Conservation (phyloP, 768 basidiomycete genomes). For the Cystofilobasidium bisporidii region DNA sequence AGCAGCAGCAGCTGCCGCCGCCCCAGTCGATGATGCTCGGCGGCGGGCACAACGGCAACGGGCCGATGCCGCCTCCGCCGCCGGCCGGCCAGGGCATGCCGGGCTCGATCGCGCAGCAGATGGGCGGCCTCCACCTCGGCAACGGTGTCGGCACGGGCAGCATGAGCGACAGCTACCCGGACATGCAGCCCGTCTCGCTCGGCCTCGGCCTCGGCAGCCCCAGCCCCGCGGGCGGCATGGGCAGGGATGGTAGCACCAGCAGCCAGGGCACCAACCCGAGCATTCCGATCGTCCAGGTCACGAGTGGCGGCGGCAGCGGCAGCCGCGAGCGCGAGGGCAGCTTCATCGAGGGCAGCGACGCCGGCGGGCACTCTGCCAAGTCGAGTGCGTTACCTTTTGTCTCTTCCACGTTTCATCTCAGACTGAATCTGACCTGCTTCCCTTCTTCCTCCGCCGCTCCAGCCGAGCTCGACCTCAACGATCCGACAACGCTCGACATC, state of each 20-base stretch:
- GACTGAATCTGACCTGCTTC: slow-evolving; percentile 29
- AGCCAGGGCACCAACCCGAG: slow-evolving; percentile 2
- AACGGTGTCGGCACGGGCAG: slow-evolving; percentile 3
- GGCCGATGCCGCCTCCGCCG: slow-evolving; percentile 11
- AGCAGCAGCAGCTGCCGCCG: slow-evolving; percentile 7
- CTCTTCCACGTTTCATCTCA: background rate
- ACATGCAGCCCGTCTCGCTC: slow-evolving; percentile 27
- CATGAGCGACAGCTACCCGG: slow-evolving; percentile 24
- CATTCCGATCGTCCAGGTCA: slow-evolving; percentile 27
- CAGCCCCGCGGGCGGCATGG: background rate
- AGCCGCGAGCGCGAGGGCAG: slow-evolving; percentile 1
- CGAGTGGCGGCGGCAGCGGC: background rate
- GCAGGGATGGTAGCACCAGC: background rate
- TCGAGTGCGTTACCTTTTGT: slow-evolving; percentile 9
- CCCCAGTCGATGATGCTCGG: slow-evolving; percentile 21
- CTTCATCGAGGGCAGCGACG: too few relatives aligned
- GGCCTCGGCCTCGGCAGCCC: slow-evolving; percentile 12
- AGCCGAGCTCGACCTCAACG: slow-evolving; percentile 84
- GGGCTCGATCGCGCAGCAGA: slow-evolving; percentile 8
- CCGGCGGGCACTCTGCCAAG: slow-evolving; percentile 2
- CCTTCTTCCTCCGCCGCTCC: slow-evolving; percentile 33
- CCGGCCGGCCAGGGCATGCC: slow-evolving; percentile 6
- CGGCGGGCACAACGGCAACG: too few relatives aligned
- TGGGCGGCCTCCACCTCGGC: slow-evolving; percentile 9
- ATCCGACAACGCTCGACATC: slow-evolving; percentile 89